These are phyloP conservation scores for Bertia moriformis DNA, from an alignment of 2,329 filamentous ascomycete genomes.

Conservation along the genomic window DNA sequence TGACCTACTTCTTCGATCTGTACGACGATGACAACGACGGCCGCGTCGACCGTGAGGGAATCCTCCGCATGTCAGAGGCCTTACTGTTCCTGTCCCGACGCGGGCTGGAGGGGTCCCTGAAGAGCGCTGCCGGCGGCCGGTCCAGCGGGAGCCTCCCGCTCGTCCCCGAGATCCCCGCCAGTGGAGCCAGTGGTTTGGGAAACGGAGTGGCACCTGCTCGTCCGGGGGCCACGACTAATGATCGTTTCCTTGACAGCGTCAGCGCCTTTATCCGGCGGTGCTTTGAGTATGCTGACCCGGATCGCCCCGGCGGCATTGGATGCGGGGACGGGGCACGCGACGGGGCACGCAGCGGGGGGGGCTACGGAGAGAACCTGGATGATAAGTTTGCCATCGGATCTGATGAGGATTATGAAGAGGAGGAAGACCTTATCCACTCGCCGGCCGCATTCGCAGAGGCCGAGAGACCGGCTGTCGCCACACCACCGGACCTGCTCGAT, in stretches of 20 bases:
- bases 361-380: slow-evolving; percentile 10
- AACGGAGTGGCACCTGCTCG: slow-evolving; percentile 21
- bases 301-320: too few relatives aligned
- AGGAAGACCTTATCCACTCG: slow-evolving; percentile 39
- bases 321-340: background rate
- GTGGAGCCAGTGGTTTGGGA: slow-evolving; percentile 20
- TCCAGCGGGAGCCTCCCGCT: slow-evolving; percentile 37
- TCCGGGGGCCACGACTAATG: slow-evolving; percentile 53
- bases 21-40: slow-evolving; percentile 90
- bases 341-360: slow-evolving; percentile 53
- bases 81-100: slow-evolving; percentile 81
- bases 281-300: slow-evolving; percentile 95
- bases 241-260: slow-evolving; percentile 81
- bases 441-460: slow-evolving; percentile 21
- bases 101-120: slow-evolving; percentile 64
- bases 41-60: slow-evolving; percentile 85
- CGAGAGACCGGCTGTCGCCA: too few relatives aligned
- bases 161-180: slow-evolving; percentile 40
- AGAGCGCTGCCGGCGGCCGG: slow-evolving; percentile 43
- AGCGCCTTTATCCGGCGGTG: slow-evolving; percentile 91
- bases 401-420: slow-evolving; percentile 7
- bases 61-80: slow-evolving; percentile 84
- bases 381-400: slow-evolving; percentile 28
- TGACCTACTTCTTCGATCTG: slow-evolving; percentile 93
- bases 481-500: too few relatives aligned